Percentiles rank a stretch among this genome's conserved stretches.
Evolutionary conservation across 305 asterid genomes (phyloP).

Genomic region (Plantago lanceolata): DNA sequence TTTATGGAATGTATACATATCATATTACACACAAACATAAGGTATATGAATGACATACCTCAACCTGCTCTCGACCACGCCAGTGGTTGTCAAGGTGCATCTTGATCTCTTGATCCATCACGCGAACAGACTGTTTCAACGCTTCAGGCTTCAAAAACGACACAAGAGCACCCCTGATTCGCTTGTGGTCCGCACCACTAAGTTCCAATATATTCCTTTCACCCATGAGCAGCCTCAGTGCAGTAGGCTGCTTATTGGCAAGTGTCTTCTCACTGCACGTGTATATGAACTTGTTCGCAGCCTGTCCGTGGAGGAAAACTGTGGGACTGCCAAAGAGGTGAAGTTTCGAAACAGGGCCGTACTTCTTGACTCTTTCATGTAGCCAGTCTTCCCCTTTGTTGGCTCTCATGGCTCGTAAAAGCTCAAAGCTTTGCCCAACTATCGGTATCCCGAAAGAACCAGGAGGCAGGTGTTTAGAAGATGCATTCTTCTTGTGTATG

Average conservation of each 20-base stretch:
- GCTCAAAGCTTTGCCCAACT: slow-evolving; percentile 26
- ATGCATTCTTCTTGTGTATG: not conserved
- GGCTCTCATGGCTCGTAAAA: slow-evolving; percentile 27
- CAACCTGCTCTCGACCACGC: not conserved
- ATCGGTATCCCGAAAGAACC: slow-evolving; percentile 35
- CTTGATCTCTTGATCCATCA: slow-evolving; percentile 2
- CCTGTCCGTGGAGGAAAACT: slow-evolving; percentile 26
- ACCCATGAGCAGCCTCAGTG: slow-evolving; percentile 23
- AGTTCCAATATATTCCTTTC: slow-evolving; percentile 15
- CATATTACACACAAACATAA: too few relatives aligned
- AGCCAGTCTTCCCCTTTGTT: slow-evolving; percentile 30
- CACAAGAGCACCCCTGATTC: slow-evolving; percentile 9
- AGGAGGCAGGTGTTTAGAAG: slow-evolving; percentile 26
- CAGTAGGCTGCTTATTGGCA: slow-evolving; percentile 20
- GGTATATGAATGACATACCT: not conserved
- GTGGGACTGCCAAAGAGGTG: slow-evolving; percentile 27
- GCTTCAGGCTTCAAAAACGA: slow-evolving; percentile 9
- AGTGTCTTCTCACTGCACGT: slow-evolving; percentile 22
- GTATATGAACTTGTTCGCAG: slow-evolving; percentile 31
- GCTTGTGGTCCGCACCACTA: slow-evolving; percentile 9
- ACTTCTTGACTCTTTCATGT: slow-evolving; percentile 16
- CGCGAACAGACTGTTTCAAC: slow-evolving; percentile 2
- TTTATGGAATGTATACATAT: slow-evolving; percentile 30
- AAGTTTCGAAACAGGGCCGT: slow-evolving; percentile 29
- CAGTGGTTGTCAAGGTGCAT: slow-evolving; percentile 5